Conservation (phyloP, 2,329 filamentous ascomycete species). For the Penicillium sp. region DNA sequence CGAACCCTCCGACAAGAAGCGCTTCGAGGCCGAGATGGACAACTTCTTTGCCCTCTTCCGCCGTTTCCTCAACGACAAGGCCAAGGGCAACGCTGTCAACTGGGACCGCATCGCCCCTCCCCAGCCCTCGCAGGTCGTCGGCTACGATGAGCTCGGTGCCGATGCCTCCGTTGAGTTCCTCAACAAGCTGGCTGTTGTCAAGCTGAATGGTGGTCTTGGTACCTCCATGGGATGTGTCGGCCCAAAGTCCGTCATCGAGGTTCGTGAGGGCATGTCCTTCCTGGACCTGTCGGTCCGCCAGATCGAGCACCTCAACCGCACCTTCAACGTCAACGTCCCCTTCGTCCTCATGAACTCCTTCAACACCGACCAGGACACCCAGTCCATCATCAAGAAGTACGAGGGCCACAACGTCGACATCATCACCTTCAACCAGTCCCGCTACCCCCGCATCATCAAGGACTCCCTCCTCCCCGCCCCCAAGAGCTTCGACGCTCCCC, state of each 20-base stretch:
- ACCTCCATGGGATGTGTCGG: slow-evolving; percentile 99
- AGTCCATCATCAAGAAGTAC: slow-evolving; percentile 99
- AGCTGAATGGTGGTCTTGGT: slow-evolving; percentile 98
- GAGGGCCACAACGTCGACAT: slow-evolving; percentile 99
- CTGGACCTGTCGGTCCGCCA: slow-evolving; percentile 97
- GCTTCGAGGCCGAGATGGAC: slow-evolving; percentile 99
- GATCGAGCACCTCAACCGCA: slow-evolving; percentile 99
- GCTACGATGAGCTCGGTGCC: slow-evolving; percentile 89
- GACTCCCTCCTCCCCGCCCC: slow-evolving; percentile 96
- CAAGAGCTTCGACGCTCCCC: slow-evolving; percentile 82
- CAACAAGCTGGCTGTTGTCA: slow-evolving; percentile 96
- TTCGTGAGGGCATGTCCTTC: slow-evolving; percentile 99
- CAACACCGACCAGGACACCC: slow-evolving; percentile 98
- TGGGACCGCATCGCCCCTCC: slow-evolving; percentile 97
- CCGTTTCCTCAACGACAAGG: slow-evolving; percentile 97
- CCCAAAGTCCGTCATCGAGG: slow-evolving; percentile 99
- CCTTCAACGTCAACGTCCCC: slow-evolving; percentile 94
- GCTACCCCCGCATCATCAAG: slow-evolving; percentile 97
- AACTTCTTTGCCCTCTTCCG: slow-evolving; percentile 99
- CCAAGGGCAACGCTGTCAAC: slow-evolving; percentile 93
- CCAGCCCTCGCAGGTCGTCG: slow-evolving; percentile 89
- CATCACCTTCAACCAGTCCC: slow-evolving; percentile 98
- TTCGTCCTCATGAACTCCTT: slow-evolving; percentile 99
- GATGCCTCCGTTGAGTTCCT: slow-evolving; percentile 91
- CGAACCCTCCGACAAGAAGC: slow-evolving; percentile 72